phyloP scores from a whole-genome alignment of 371 early-diverging fungal species.

The Apophysomyces trapeziformis region DNA sequence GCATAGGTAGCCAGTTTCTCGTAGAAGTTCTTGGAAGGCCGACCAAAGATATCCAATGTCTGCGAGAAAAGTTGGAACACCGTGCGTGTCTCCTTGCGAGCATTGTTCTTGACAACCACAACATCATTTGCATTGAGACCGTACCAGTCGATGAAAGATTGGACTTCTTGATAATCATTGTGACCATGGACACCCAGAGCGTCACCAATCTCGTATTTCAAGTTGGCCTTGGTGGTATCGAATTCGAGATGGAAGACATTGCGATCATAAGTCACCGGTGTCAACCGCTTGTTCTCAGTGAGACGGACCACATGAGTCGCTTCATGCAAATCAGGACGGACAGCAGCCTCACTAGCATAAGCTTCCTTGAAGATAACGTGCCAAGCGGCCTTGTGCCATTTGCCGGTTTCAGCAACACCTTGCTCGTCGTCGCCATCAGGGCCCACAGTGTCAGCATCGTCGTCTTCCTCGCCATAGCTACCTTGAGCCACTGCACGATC shows the following conservation, averaged over 20 bases:
- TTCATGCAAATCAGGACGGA: constrained; percentile 72
- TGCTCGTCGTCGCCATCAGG: constrained; percentile 43
- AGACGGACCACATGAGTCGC: constrained; percentile 70
- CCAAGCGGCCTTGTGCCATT: constrained; percentile 70
- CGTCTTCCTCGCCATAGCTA: constrained; percentile 43
- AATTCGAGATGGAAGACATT: constrained; percentile 96
- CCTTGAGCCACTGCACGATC: constrained; percentile 37
- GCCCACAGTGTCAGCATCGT: constrained; percentile 33
- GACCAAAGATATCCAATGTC: constrained; percentile 89
- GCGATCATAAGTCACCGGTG: constrained; percentile 86
- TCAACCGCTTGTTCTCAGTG: constrained; percentile 80
- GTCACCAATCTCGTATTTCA: constrained; percentile 91
- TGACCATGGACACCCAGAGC: constrained; percentile 92
- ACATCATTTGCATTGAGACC: constrained; percentile 70
- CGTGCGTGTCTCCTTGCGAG: constrained; percentile 67
- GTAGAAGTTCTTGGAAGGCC: constrained; percentile 93
- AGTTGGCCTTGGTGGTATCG: constrained; percentile 76
- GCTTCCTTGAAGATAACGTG: constrained; percentile 84
- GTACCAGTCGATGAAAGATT: constrained; percentile 73
- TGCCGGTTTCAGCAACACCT: constrained; percentile 46
- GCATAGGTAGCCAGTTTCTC: constrained; percentile 76
- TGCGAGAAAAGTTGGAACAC: constrained; percentile 82
- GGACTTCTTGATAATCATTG: constrained; percentile 79
- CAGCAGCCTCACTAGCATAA: constrained; percentile 52
- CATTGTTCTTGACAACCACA: constrained; percentile 58